Evolutionary conservation across 805 yeast genomes (phyloP).

Genomic region (Tetrapisispora phaffii): DNA sequence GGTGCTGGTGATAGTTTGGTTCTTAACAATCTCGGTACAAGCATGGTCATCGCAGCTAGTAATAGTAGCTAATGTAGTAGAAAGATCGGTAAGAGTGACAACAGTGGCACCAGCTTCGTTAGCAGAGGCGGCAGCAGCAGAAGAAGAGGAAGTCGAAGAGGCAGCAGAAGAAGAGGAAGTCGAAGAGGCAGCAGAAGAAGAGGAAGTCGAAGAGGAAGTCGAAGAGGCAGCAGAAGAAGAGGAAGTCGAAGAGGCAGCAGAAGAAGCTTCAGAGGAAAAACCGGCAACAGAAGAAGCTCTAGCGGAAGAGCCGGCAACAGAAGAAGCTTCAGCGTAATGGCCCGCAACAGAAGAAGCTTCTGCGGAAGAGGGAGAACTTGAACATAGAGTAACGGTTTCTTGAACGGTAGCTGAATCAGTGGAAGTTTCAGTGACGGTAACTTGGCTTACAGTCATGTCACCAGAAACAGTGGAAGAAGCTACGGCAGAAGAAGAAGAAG

Average conservation of each 20-base stretch:
- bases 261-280: conserved; percentile 3
- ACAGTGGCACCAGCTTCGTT: conserved; percentile 7
- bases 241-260: conserved; percentile 2
- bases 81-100: neutral
- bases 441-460: conserved; percentile 8
- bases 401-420: neutral
- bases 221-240: neutral
- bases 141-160: neutral
- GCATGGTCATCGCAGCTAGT: conserved; percentile 2
- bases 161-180: neutral
- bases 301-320: neutral
- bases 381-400: conserved; percentile 5
- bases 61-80: conserved; percentile 3
- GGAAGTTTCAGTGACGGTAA: conserved; percentile 12
- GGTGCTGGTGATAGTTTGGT: neutral
- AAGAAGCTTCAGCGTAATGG: neutral
- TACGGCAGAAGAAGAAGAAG: conserved; percentile 3
- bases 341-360: neutral
- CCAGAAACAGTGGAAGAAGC: conserved; percentile 3
- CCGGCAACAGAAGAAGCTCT: conserved; percentile 3
- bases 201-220: neutral
- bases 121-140: conserved; percentile 10
- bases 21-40: conserved; percentile 1
- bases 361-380: conserved; percentile 3
- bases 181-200: neutral